Evolutionary conservation across 192 early-diverging fungal genomes (phyloP).

Genomic region (Coemansia sp.): DNA sequence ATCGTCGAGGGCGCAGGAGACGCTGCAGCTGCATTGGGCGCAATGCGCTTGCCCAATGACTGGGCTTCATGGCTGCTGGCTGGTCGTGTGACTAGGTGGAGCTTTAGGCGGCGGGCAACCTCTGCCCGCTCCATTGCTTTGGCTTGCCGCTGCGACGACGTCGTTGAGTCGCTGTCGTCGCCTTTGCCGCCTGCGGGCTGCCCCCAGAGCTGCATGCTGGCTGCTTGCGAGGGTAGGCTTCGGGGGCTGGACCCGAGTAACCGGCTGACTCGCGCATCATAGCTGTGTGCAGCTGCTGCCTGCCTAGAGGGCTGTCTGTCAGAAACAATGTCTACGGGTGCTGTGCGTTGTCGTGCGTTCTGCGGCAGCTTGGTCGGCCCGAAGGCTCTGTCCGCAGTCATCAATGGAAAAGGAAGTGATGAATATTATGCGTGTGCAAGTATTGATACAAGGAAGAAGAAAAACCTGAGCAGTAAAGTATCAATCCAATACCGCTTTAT

Average conservation of each 20-base stretch:
- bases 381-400: neutral
- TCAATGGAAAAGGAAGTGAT: neutral
- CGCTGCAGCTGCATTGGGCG: neutral
- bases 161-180: slow-evolving; percentile 24
- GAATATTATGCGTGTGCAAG: neutral
- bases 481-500: too few relatives aligned
- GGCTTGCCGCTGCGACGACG: neutral
- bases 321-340: slow-evolving; percentile 15
- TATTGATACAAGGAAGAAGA: too few relatives aligned
- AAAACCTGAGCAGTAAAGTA: too few relatives aligned
- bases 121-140: slow-evolving; percentile 43
- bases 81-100: slow-evolving; percentile 67
- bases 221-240: neutral
- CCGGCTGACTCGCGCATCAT: slow-evolving; percentile 11
- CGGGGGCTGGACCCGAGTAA: slow-evolving; percentile 7
- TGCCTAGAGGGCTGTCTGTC: neutral
- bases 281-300: slow-evolving; percentile 10
- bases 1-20: neutral
- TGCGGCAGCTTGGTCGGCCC: slow-evolving; percentile 21
- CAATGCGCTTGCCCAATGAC: neutral
- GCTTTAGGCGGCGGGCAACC: slow-evolving; percentile 64
- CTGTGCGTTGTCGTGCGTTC: slow-evolving; percentile 17
- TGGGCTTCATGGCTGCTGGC: slow-evolving; percentile 11
- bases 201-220: neutral
- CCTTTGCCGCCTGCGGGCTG: neutral